These are phyloP conservation scores for Cordyceps fumosorosea DNA, from an alignment of 2,329 filamentous ascomycete genomes.

Conservation along the genomic window DNA sequence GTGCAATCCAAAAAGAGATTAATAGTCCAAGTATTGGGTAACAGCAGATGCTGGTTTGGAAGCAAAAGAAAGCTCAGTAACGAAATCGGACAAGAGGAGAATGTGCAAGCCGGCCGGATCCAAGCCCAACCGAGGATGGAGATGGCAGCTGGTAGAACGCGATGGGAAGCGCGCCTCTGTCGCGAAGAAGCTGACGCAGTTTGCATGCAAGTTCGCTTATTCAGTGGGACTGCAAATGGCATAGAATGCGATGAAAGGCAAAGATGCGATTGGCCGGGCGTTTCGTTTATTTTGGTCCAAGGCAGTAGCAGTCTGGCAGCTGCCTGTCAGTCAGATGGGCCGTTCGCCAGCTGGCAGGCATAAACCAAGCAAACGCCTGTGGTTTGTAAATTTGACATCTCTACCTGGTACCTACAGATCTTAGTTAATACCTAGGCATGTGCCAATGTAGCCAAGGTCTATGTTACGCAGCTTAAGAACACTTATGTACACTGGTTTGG, in stretches of 20 bases:
- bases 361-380: not conserved
- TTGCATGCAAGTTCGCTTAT: slow-evolving; percentile 6
- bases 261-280: slow-evolving; percentile 9
- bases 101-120: not conserved
- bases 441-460: no score
- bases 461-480: no score
- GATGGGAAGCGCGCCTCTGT: slow-evolving; percentile 10
- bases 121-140: not conserved
- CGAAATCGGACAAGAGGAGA: not conserved
- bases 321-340: not conserved
- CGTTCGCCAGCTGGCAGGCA: slow-evolving; percentile 2
- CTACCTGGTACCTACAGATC: no score
- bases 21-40: slow-evolving; percentile 3
- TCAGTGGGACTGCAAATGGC: not conserved
- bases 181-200: slow-evolving; percentile 2
- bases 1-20: slow-evolving; percentile 11
- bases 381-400: not conserved
- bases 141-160: not conserved
- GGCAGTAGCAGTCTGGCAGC: slow-evolving; percentile 4
- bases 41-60: not conserved
- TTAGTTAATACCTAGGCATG: not conserved
- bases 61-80: slow-evolving; percentile 3
- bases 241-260: not conserved
- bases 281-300: slow-evolving; percentile 1
- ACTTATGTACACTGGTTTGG: no score